Percentiles rank a stretch among this genome's conserved stretches.
Evolutionary conservation across 805 yeast genomes (phyloP).

Genomic region (Suhomyces emberorum): DNA sequence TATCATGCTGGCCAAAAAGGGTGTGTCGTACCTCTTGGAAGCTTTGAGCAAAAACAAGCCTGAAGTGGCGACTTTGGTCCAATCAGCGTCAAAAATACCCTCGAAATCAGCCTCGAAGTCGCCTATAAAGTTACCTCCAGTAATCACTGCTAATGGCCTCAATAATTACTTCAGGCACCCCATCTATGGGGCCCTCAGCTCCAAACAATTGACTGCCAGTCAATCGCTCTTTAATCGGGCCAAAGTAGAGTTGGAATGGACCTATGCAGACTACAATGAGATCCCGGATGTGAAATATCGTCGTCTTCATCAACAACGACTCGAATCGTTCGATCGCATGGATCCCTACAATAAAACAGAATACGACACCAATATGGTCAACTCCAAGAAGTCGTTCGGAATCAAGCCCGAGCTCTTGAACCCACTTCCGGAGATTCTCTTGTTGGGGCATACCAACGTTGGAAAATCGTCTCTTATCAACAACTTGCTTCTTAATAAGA

Average conservation of each 20-base stretch:
- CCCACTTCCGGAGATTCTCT: conserved; percentile 63
- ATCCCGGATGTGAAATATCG: conserved; percentile 55
- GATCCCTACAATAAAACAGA: conserved; percentile 25
- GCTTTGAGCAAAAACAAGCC: conserved; percentile 4
- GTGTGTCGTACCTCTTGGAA: conserved; percentile 7
- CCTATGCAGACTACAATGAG: conserved; percentile 46
- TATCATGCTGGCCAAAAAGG: too few relatives aligned
- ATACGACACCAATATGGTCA: conserved; percentile 14
- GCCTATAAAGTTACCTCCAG: conserved; percentile 4
- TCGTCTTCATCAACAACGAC: conserved; percentile 13
- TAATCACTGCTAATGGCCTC: conserved; percentile 23
- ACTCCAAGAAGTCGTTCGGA: conserved; percentile 28
- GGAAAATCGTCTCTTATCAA: conserved; percentile 83
- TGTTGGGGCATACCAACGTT: conserved; percentile 80
- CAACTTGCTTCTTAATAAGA: conserved; percentile 45
- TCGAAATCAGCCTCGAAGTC: not conserved
- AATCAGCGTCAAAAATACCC: not conserved
- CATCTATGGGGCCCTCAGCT: conserved; percentile 12
- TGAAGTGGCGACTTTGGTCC: too few relatives aligned
- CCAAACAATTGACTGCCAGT: conserved; percentile 15
- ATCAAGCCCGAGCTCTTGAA: conserved; percentile 29
- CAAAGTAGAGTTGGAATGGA: conserved; percentile 56
- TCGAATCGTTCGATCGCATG: conserved; percentile 14
- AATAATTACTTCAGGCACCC: conserved; percentile 17
- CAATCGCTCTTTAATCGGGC: conserved; percentile 44